These are phyloP conservation scores for Phytophthora crassamura DNA, from an alignment of 352 stramenopile species.

Conservation along the genomic window DNA sequence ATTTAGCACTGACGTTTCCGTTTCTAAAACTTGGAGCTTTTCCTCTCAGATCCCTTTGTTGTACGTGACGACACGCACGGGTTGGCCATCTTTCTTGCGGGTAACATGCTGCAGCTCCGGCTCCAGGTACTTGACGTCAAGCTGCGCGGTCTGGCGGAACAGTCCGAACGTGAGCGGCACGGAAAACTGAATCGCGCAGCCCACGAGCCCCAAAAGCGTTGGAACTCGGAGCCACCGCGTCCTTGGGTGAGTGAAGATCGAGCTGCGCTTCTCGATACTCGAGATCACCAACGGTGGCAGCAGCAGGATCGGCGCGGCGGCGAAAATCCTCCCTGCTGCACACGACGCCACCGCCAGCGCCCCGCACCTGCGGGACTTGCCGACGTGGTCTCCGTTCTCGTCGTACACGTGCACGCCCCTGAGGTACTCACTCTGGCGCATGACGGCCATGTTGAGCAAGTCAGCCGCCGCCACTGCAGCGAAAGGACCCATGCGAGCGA, in stretches of 20 bases:
- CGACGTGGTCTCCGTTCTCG: constrained; percentile 77
- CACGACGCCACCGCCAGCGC: constrained; percentile 79
- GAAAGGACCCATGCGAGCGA: constrained; percentile 80
- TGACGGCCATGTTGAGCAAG: constrained; percentile 86
- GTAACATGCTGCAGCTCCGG: constrained; percentile 52
- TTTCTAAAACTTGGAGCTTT: no score
- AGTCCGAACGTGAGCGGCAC: constrained; percentile 88
- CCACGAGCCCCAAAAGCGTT: constrained; percentile 71
- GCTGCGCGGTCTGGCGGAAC: constrained; percentile 83
- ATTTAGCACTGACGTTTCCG: no score
- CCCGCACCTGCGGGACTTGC: constrained; percentile 78
- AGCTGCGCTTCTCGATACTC: constrained; percentile 53
- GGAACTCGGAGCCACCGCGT: constrained; percentile 69
- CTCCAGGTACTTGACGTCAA: constrained; percentile 70
- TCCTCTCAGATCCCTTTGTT: constrained; percentile 73
- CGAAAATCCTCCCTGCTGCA: constrained; percentile 78
- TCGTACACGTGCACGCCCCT: constrained; percentile 86
- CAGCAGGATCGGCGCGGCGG: constrained; percentile 82
- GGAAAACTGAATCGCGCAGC: constrained; percentile 82
- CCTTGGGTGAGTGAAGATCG: constrained; percentile 34
- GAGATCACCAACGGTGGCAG: constrained; percentile 73
- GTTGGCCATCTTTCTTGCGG: constrained; percentile 52
- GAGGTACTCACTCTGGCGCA: constrained; percentile 87
- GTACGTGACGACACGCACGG: constrained; percentile 76
- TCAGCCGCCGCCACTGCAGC: constrained; percentile 83